phyloP scores from a whole-genome alignment of 2,329 filamentous ascomycete species.

The Penicillium italicum region DNA sequence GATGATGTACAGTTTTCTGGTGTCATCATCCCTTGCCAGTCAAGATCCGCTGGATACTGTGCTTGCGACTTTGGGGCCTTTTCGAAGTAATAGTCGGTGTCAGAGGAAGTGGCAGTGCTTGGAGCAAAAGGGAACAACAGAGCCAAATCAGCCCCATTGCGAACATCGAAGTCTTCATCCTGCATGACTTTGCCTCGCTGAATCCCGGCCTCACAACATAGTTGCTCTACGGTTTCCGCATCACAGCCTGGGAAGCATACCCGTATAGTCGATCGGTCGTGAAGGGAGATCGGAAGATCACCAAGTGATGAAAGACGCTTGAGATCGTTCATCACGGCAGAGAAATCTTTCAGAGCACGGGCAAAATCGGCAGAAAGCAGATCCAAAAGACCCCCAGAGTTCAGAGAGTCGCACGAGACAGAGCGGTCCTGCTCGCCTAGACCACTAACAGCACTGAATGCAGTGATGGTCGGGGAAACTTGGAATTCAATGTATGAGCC shows the following conservation, averaged over 20 bases:
- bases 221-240: constrained; percentile 69
- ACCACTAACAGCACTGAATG: constrained; percentile 65
- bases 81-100: constrained; percentile 43
- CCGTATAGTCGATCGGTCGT: constrained; percentile 64
- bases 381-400: constrained; percentile 79
- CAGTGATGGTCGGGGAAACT: constrained; percentile 84
- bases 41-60: constrained; percentile 43
- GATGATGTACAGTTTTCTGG: constrained; percentile 30
- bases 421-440: constrained; percentile 27
- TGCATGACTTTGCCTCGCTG: constrained; percentile 73
- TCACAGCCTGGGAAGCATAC: constrained; percentile 92
- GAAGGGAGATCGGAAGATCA: constrained; percentile 75
- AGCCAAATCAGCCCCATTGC: constrained; percentile 67
- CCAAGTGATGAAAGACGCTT: constrained; percentile 72
- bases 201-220: constrained; percentile 86
- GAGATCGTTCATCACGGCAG: constrained; percentile 74
- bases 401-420: constrained; percentile 57
- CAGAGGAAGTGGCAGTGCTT: constrained; percentile 48
- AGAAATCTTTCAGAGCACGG: constrained; percentile 77
- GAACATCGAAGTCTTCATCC: constrained; percentile 69
- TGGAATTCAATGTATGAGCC: constrained; percentile 88
- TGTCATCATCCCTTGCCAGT: constrained; percentile 58
- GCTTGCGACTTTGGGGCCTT: constrained; percentile 31
- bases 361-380: constrained; percentile 84
- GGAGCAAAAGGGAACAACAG: constrained; percentile 85